A percentile compares a stretch with the other conserved stretches of the same genome.
Conservation (phyloP, 768 basidiomycete genomes). For the Tricholoma saponaceum region DNA sequence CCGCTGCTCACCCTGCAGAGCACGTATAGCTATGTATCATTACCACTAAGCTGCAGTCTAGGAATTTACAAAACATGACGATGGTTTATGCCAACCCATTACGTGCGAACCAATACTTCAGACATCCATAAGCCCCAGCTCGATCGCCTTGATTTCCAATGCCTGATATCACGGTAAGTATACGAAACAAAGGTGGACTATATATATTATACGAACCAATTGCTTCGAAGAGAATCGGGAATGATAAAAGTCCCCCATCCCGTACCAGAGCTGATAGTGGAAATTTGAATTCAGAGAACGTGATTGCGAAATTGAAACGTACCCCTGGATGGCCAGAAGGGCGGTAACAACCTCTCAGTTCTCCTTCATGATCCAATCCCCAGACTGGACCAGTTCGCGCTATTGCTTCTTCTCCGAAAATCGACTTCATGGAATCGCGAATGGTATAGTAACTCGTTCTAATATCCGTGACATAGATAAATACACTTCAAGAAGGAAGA, state of each 20-base stretch:
- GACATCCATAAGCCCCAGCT: conserved; percentile 19
- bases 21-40: no score
- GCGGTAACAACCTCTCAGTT: conserved; percentile 30
- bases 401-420: conserved; percentile 33
- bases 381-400: conserved; percentile 26
- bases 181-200: neutral
- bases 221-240: conserved; percentile 32
- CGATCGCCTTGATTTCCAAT: conserved; percentile 31
- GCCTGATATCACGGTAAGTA: conserved; percentile 16
- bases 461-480: neutral
- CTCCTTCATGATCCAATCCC: conserved; percentile 41
- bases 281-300: neutral
- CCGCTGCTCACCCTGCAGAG: no score
- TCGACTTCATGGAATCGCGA: conserved; percentile 21
- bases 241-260: conserved; percentile 29
- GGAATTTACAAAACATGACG: no score
- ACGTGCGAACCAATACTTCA: neutral
- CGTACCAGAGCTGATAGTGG: conserved; percentile 34
- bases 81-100: no score
- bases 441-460: conserved; percentile 27
- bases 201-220: conserved; percentile 27
- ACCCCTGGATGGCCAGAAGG: conserved; percentile 42
- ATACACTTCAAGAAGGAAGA: neutral
- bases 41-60: no score
- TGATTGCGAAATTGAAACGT: conserved; percentile 6